Evolutionary conservation across 129 eudicot species (phyloP).

Genomic region (Erigeron canadensis): DNA sequence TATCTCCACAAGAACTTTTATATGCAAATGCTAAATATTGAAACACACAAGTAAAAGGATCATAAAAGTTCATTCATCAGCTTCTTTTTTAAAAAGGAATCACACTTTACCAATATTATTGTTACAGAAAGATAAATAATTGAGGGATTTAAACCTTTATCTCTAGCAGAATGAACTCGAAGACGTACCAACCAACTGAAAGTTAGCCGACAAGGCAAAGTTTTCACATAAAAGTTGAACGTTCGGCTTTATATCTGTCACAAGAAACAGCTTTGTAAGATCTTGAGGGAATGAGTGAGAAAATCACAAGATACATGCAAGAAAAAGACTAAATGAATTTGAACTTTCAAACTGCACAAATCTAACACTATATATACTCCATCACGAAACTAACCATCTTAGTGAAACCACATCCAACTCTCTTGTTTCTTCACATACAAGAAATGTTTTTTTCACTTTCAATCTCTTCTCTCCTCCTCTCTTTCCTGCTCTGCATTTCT

Average conservation of each 20-base stretch:
- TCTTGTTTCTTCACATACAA: background rate
- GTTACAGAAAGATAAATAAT: background rate
- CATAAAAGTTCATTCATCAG: background rate
- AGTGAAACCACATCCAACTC: background rate
- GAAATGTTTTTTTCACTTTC: background rate
- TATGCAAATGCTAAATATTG: background rate
- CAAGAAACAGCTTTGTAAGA: background rate
- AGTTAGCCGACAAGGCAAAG: background rate
- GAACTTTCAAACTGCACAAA: background rate
- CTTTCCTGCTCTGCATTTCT: background rate
- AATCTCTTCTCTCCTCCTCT: background rate
- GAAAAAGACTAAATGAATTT: background rate
- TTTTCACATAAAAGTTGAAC: background rate
- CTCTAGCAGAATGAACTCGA: background rate
- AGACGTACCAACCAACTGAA: background rate
- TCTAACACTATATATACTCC: background rate
- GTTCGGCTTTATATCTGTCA: background rate
- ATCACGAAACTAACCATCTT: background rate
- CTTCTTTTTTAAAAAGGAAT: background rate
- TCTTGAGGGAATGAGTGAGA: background rate
- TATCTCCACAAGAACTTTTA: background rate
- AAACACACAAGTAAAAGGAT: slow-evolving; percentile 5
- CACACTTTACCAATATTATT: background rate
- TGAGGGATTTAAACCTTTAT: background rate
- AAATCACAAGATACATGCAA: background rate